These are phyloP conservation scores for Backusella westeae DNA, from an alignment of 192 early-diverging fungal genomes.

Conservation along the genomic window DNA sequence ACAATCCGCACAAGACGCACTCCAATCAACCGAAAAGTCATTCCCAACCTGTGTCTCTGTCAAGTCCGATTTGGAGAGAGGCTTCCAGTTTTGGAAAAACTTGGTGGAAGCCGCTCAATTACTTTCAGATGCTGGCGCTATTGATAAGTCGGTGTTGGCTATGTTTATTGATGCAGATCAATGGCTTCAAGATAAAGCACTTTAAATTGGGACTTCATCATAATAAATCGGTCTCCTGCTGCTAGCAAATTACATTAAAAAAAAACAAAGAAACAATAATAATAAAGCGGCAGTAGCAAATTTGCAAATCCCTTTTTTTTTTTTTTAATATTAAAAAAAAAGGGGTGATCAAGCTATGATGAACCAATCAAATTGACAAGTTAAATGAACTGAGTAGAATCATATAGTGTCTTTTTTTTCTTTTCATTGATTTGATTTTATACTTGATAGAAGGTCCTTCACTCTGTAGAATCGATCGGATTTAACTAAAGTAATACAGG, in stretches of 20 bases:
- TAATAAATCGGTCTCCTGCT: not conserved
- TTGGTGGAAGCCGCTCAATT: constrained; percentile 18
- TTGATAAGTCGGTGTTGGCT: constrained; percentile 8
- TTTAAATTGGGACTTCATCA: not conserved
- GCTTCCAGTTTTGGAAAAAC: constrained; percentile 50
- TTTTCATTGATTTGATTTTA: not conserved
- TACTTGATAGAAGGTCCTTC: not conserved
- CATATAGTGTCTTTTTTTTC: no score
- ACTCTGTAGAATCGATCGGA: not conserved
- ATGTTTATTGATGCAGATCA: constrained; percentile 35
- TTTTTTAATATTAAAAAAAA: not conserved
- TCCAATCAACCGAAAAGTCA: constrained; percentile 38
- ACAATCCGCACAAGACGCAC: constrained; percentile 20
- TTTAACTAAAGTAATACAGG: not conserved
- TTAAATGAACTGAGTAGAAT: no score
- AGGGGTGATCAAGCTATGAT: not conserved
- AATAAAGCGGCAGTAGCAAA: not conserved
- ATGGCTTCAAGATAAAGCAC: constrained; percentile 23
- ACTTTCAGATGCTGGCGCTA: constrained; percentile 18
- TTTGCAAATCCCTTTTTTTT: not conserved
- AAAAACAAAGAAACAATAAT: not conserved
- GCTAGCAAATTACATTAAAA: not conserved
- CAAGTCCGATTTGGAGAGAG: constrained; percentile 45
- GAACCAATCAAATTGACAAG: no score
- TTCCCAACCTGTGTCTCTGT: constrained; percentile 41